Percentiles rank a stretch among this genome's conserved stretches.
phyloP scores from a whole-genome alignment of 768 basidiomycete genomes.

The Neoboletus subvelutipes region DNA sequence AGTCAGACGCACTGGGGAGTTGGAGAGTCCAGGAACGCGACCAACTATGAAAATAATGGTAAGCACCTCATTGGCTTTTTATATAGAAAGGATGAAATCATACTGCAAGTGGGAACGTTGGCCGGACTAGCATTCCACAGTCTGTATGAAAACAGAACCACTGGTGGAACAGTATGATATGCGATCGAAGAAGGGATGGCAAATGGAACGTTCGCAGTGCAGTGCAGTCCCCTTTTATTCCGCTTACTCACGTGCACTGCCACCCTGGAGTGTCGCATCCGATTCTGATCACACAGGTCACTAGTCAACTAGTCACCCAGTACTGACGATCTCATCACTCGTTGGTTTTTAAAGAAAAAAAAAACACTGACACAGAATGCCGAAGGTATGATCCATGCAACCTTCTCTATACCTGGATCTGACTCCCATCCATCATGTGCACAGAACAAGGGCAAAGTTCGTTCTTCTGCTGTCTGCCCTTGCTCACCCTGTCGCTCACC shows the following conservation, averaged over 20 bases:
- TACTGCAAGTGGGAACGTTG: too few species aligned
- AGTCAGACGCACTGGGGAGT: too few species aligned
- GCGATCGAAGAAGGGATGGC: too few species aligned
- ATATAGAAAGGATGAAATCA: too few species aligned
- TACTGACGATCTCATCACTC: not conserved
- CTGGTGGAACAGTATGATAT: too few species aligned
- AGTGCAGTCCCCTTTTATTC: too few species aligned
- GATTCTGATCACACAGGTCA: slow-evolving; percentile 4
- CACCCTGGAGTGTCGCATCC: not conserved
- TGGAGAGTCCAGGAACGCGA: too few species aligned
- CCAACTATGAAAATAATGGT: too few species aligned
- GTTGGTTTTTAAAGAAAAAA: not conserved
- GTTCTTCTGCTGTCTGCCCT: not conserved
- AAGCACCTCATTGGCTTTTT: too few species aligned
- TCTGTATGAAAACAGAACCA: too few species aligned
- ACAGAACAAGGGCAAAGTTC: slow-evolving; percentile 32
- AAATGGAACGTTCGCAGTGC: too few species aligned
- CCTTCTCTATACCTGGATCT: not conserved
- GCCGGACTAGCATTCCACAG: too few species aligned
- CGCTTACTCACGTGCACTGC: slow-evolving; percentile 13
- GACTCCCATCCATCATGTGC: not conserved
- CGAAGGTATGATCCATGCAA: slow-evolving; percentile 19
- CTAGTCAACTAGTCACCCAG: not conserved
- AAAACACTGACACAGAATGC: slow-evolving; percentile 14
- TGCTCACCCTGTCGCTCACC: not conserved